These are phyloP conservation scores for Fraxinus anomala DNA, from an alignment of 257 asterid genomes.

Conservation along the genomic window DNA sequence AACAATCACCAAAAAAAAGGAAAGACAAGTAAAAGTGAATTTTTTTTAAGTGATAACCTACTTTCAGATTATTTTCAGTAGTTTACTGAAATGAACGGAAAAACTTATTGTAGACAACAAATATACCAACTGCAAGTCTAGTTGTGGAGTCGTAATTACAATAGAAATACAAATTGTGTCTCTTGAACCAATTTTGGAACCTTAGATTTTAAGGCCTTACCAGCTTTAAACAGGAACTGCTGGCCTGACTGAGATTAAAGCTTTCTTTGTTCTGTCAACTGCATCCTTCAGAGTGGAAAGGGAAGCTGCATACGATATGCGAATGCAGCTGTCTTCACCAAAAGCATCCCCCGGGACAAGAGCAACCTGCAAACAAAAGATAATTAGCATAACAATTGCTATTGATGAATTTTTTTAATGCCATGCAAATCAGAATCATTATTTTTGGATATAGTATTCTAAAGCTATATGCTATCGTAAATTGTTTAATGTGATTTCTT, in stretches of 20 bases:
- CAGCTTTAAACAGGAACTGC: conserved; percentile 40
- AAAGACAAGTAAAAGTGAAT: no score
- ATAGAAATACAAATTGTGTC: conserved; percentile 5
- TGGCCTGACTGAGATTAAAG: conserved; percentile 56
- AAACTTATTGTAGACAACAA: neutral
- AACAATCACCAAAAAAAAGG: no score
- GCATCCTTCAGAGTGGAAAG: conserved; percentile 72
- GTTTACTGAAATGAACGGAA: neutral
- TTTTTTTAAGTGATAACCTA: neutral
- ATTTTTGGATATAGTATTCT: neutral
- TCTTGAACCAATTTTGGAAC: neutral
- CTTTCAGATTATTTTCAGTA: neutral
- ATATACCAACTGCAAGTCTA: neutral
- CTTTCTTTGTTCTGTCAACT: conserved; percentile 59
- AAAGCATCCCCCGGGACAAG: conserved; percentile 93
- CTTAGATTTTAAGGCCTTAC: neutral
- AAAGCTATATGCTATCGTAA: neutral
- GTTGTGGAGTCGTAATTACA: neutral
- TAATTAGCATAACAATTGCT: neutral
- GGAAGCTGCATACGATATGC: conserved; percentile 85
- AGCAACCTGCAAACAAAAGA: conserved; percentile 59
- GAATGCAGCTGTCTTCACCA: conserved; percentile 88
- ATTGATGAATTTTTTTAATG: no score
- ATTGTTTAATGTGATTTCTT: neutral
- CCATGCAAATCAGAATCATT: no score